Base-by-base conservation (phyloP, 2,329 filamentous ascomycete genomes). In the Dichotomopilus funicola region DNA sequence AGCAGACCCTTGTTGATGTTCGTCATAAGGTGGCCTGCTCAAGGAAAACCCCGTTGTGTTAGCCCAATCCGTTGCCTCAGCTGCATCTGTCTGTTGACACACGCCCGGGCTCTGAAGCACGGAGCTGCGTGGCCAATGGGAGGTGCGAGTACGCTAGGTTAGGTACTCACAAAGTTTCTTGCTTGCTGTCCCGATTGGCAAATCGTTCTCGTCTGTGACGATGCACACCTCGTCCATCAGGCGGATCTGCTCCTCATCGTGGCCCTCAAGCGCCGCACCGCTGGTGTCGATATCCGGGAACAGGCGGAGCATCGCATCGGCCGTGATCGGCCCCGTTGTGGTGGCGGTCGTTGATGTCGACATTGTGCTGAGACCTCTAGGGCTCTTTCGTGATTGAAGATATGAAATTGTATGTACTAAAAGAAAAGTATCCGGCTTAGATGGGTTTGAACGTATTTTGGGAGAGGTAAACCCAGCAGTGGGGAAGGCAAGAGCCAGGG, bases 171-270 rank as follows among this genome's bases (percentile, higher is more conserved):
- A 99, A 54, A 90, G 83, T 78, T 99, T 99, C 82, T 99, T 97
- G 84, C 89, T 96, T 51, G 90, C 92, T 63, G 90, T 96, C 61
- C 94, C 94, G 71, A 99, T 96, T 35, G 92, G 91, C 66, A 83
- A 78, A 71, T 97, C 94, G 66, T 97, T 82, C 66, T 95, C 85
- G 72, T 97, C 92, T 47, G 95, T 77, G 13, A 99, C 94, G 70
- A 99, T 97, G 80, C 94, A 99, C 49, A 96, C 88, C 77, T 97
- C 94, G 67, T 99, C 92, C 94, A 99, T 99, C 66, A 99, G 76
- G 50, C 92, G 86, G 67, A 96, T 96, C 76, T 99, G 94, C 78
- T 97, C 92, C 71, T 89, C 92, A 76, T 97, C 91, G 76, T 97
- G 95, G 51, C 92, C 94, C 55, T 87, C 87, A 45, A 97, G 80